Base-by-base conservation (phyloP, 768 basidiomycete genomes). In the Stropharia rugosoannulata region DNA sequence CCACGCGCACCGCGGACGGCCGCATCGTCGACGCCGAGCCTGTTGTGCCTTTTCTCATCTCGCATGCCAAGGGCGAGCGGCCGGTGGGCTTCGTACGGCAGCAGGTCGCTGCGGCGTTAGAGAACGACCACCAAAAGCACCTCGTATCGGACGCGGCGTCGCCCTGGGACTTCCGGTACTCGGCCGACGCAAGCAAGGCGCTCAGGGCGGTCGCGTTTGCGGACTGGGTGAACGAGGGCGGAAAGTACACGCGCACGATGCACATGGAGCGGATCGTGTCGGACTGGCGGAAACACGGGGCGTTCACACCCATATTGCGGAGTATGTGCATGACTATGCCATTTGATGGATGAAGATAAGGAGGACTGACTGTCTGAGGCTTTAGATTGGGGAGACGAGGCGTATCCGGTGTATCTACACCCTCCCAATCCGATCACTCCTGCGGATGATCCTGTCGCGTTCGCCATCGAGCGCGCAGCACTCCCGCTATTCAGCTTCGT, bases 401-500 rank as follows among this genome's bases (percentile, higher is more conserved):
- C 66, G 1, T 71, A 70, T 54, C 72, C 72, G 11, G 68, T 72
- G 9, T 72, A 69, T 58, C 59, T 59, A 32, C 68, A 66, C 41
- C 61, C 68, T 1, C 65, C 67, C 2, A 50, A 45, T 25, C 29
- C 59, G 9, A 18, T 56, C 12, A 46, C 44, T 10, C 25, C 55
- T 12, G 36, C 37, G 16, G 54, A 55, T 42, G 67, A 64, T 60
- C 55, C 77, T 56, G 58, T 72, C n/a, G 70, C 69, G 41, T 78
- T 78, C 45, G 68, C 73, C 16, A 71, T 78, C 43, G 77, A 78
- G 55, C 73, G 76, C 32, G 73, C 76, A 38, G 74, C 73, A 3
- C 68, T 78, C 15, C 76, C 77, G 41, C 55, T 79, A n/a, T 79
- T 78, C 56, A 73, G 75, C 7, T 72, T 78, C 25, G 65, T 70